A percentile compares a stretch with the other conserved stretches of the same genome.
These are phyloP conservation scores for Backusella morwellensis DNA, from an alignment of 192 early-diverging fungal species.

Conservation along the genomic window DNA sequence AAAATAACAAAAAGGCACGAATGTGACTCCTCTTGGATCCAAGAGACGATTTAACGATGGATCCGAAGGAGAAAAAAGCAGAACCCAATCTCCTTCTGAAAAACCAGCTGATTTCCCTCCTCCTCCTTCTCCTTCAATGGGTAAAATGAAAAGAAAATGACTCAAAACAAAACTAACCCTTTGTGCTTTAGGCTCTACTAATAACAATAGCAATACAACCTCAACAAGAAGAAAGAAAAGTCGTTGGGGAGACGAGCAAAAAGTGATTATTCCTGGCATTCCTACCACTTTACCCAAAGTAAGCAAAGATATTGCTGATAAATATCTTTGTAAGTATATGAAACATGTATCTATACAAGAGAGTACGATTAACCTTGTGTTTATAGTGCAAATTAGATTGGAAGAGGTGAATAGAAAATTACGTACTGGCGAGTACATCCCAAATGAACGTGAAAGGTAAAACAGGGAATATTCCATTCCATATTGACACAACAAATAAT, in stretches of 20 bases:
- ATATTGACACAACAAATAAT: neutral
- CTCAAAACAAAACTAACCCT: neutral
- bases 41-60: conserved; percentile 23
- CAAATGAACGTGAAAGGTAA: conserved; percentile 75
- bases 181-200: neutral
- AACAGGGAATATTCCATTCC: neutral
- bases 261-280: conserved; percentile 73
- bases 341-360: neutral
- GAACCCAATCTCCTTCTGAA: conserved; percentile 3
- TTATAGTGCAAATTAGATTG: conserved; percentile 73
- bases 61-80: neutral
- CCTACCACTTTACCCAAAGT: conserved; percentile 78
- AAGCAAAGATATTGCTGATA: conserved; percentile 77
- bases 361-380: neutral
- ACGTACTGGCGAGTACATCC: conserved; percentile 79
- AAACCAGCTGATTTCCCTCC: neutral
- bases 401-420: conserved; percentile 89
- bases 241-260: conserved; percentile 85
- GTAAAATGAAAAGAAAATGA: neutral
- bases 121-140: neutral
- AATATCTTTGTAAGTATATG: conserved; percentile 58
- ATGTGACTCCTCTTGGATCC: conserved; percentile 20
- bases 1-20: conserved; percentile 10
- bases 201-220: neutral
- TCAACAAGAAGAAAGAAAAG: conserved; percentile 69